A percentile compares a stretch with the other conserved stretches of the same genome.
These are phyloP conservation scores for Fusarium pininemorale DNA, from an alignment of 2,329 filamentous ascomycete species.

Conservation along the genomic window DNA sequence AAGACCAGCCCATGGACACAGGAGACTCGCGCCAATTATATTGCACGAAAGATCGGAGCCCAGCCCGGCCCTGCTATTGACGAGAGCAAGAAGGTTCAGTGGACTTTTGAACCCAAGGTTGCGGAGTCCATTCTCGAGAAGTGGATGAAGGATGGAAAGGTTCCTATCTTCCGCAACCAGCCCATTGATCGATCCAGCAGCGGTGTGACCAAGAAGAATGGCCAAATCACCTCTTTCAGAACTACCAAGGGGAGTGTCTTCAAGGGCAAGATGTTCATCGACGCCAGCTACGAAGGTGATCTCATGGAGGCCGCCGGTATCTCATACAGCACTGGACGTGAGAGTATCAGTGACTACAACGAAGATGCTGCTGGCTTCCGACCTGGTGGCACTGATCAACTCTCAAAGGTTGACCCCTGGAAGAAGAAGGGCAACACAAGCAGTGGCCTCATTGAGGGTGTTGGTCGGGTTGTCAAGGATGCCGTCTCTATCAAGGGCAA, in stretches of 20 bases:
- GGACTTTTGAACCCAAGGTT: constrained; percentile 36
- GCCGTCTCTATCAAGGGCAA: not conserved
- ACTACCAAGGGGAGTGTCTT: constrained; percentile 17
- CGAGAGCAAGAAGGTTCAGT: constrained; percentile 26
- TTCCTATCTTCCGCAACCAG: constrained; percentile 27
- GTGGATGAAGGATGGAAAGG: constrained; percentile 33
- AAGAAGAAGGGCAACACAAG: constrained; percentile 6
- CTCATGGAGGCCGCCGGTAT: constrained; percentile 33
- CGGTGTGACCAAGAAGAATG: constrained; percentile 23
- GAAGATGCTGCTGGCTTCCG: constrained; percentile 26
- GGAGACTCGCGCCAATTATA: constrained; percentile 22
- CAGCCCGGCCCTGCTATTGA: constrained; percentile 35
- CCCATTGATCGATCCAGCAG: constrained; percentile 17
- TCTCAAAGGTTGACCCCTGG: constrained; percentile 25
- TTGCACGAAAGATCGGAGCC: constrained; percentile 22
- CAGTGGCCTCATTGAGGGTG: constrained; percentile 22
- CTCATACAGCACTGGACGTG: constrained; percentile 27
- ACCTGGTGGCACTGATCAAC: not conserved
- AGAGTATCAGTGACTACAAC: constrained; percentile 13
- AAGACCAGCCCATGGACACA: constrained; percentile 14
- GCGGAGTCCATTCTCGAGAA: constrained; percentile 28
- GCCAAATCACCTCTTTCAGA: constrained; percentile 24
- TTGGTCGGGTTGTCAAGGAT: constrained; percentile 20
- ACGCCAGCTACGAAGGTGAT: constrained; percentile 35
- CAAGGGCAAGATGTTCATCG: constrained; percentile 33